Percentiles rank a stretch among this genome's conserved stretches.
Evolutionary conservation across 768 basidiomycete species (phyloP).

Genomic region (Agrocybe pediades): DNA sequence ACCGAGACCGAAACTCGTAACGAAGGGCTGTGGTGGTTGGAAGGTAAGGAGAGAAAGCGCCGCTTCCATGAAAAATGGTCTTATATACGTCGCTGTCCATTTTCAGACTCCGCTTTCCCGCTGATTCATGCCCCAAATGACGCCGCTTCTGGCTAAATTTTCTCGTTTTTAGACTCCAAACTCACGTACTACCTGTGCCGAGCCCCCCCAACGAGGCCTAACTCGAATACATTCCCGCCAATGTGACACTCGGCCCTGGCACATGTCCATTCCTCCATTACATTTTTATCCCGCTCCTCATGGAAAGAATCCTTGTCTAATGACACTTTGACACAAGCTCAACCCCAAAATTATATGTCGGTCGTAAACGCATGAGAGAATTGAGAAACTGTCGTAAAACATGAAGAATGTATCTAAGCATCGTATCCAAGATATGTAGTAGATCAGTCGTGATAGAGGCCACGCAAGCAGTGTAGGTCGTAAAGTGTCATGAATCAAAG

Average conservation of each 20-base stretch:
- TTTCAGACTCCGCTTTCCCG: slow-evolving; percentile 26
- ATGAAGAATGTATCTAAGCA: slow-evolving; percentile 2
- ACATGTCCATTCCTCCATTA: slow-evolving; percentile 15
- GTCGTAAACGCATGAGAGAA: slow-evolving; percentile 9
- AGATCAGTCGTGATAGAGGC: slow-evolving; percentile 5
- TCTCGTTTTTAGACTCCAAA: background rate
- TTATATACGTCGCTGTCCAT: slow-evolving; percentile 23
- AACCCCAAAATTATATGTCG: slow-evolving; percentile 1
- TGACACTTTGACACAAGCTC: slow-evolving; percentile 13
- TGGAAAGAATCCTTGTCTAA: slow-evolving; percentile 6
- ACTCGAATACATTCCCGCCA: background rate
- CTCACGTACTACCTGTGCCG: background rate
- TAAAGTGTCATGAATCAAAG: slow-evolving; percentile 1
- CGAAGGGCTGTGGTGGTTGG: slow-evolving; percentile 50
- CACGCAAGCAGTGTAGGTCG: background rate
- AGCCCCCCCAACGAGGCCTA: background rate
- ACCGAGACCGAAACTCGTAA: slow-evolving; percentile 58
- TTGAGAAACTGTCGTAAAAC: slow-evolving; percentile 11
- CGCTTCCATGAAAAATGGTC: slow-evolving; percentile 26
- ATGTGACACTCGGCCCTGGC: slow-evolving; percentile 10
- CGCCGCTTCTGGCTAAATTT: background rate
- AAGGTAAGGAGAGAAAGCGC: slow-evolving; percentile 38
- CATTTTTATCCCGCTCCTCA: slow-evolving; percentile 7
- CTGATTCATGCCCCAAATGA: background rate
- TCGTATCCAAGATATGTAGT: slow-evolving; percentile 1